Evolutionary conservation across 192 early-diverging fungal species (phyloP), one percentile per base, ranked within the genome.

Genomic region (Funneliformis mosseae): DNA sequence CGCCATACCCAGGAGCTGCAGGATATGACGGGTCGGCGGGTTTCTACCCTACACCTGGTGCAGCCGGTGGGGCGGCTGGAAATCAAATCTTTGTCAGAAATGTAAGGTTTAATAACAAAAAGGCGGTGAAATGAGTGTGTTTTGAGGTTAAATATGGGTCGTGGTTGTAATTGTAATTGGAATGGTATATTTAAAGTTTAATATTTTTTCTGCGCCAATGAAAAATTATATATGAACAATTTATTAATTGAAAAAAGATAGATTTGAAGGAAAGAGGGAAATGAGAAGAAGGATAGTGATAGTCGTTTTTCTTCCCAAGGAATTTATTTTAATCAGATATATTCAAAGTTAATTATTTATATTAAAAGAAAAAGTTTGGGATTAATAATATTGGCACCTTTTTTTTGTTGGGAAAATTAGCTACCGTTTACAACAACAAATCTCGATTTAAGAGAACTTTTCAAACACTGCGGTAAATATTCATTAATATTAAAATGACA

Each of bases 341-440:
- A 64, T 27, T 23, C 5, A 14, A 64, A 27, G 63, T 27, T 64
- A 28, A 64, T n/a, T n/a, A n/a, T n/a, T n/a, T n/a, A n/a, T n/a
- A n/a, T n/a, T n/a, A 63, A 63, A 64, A 64, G 63, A 28, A 23
- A 27, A 4, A 27, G 27, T n/a, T 64, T 27, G 63, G 68, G 38
- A 70, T 70, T 70, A 70, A 70, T 70, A 70, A 70, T 42, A 41
- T 41, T 18, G 68, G 38, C 16, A 16, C 27, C 39, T 70, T 70
- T 39, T 70, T 70, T 70, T 70, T 70, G 68, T 70, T 70, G 68
- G 68, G 68, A 41, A 41, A 70, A 74, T 67, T 60, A 91, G 90
- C 50, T 91, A 21, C 88, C 90, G 4, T 89, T 87, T n/a, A 85
- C 88, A 14, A 91, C 90, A 11, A 91, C 88, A 10, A 83, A 87